These are phyloP conservation scores for Gossypium trilobum DNA, from an alignment of 441 rosid genomes.

Conservation along the genomic window DNA sequence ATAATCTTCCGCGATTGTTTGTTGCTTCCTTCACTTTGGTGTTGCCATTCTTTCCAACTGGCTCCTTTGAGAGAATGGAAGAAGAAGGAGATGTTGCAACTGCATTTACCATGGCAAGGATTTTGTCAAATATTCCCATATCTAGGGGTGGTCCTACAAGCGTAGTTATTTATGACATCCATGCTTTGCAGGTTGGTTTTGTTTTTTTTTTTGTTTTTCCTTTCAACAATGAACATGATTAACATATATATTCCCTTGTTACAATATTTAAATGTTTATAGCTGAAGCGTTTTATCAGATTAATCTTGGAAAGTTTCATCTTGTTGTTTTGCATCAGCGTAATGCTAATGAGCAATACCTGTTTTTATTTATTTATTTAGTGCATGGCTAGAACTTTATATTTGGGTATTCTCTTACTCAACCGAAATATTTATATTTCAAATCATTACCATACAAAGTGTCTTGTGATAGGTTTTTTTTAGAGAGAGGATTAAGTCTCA, in stretches of 20 bases:
- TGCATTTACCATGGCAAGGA: conserved; percentile 95
- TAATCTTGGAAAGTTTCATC: not conserved
- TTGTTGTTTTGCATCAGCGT: not conserved
- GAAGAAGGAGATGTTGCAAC: conserved; percentile 98
- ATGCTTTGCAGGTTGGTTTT: conserved; percentile 70
- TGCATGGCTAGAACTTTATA: not conserved
- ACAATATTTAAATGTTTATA: not conserved
- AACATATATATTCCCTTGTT: not conserved
- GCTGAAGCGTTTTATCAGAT: not conserved
- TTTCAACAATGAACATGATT: not conserved
- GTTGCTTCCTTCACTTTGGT: conserved; percentile 89
- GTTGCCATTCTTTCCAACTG: conserved; percentile 92
- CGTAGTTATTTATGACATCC: conserved; percentile 86
- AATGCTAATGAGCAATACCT: not conserved
- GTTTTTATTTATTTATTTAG: not conserved
- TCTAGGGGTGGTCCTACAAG: conserved; percentile 98
- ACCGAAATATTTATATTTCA: not conserved
- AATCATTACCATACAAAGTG: not conserved
- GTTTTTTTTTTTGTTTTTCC: not conserved
- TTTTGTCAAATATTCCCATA: conserved; percentile 81
- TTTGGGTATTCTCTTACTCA: not conserved
- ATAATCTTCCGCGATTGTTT: conserved; percentile 79
- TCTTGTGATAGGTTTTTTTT: not conserved
- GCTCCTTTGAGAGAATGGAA: conserved; percentile 96
- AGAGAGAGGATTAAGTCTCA: not conserved